These are phyloP conservation scores for Phoma sp. DNA, from an alignment of 2,329 filamentous ascomycete genomes.

Conservation along the genomic window DNA sequence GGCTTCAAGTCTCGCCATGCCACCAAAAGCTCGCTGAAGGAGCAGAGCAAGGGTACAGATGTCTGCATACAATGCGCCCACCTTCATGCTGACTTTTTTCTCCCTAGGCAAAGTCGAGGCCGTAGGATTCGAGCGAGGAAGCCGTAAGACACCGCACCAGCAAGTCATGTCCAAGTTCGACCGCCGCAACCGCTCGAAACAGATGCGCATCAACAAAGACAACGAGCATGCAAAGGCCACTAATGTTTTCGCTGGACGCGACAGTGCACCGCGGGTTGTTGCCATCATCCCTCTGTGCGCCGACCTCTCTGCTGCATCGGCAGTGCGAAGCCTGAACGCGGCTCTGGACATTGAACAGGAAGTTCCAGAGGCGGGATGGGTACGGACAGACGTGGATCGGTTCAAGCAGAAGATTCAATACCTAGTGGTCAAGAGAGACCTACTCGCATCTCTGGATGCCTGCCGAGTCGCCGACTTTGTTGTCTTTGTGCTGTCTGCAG, in stretches of 20 bases:
- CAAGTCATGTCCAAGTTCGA: conserved; percentile 98
- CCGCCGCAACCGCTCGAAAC: conserved; percentile 91
- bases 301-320: conserved; percentile 70
- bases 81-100: conserved; percentile 23
- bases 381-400: conserved; percentile 77
- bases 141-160: conserved; percentile 88
- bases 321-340: conserved; percentile 73
- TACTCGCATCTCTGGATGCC: conserved; percentile 81
- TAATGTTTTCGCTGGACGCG: conserved; percentile 82
- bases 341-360: conserved; percentile 80
- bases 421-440: conserved; percentile 73
- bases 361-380: conserved; percentile 62
- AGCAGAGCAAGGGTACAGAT: conserved; percentile 76
- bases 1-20: conserved; percentile 90
- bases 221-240: conserved; percentile 80
- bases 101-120: conserved; percentile 74
- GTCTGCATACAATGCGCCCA: not conserved
- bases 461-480: conserved; percentile 91
- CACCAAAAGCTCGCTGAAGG: conserved; percentile 85
- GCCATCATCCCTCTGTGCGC: conserved; percentile 84
- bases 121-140: conserved; percentile 66
- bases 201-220: conserved; percentile 83
- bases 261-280: conserved; percentile 86
- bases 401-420: conserved; percentile 97
- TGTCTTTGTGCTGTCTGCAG: conserved; percentile 80